Evolutionary conservation across 2,329 filamentous ascomycete genomes (phyloP), one percentile per base, ranked within the genome.

Genomic region (Zymoseptoria brevis): DNA sequence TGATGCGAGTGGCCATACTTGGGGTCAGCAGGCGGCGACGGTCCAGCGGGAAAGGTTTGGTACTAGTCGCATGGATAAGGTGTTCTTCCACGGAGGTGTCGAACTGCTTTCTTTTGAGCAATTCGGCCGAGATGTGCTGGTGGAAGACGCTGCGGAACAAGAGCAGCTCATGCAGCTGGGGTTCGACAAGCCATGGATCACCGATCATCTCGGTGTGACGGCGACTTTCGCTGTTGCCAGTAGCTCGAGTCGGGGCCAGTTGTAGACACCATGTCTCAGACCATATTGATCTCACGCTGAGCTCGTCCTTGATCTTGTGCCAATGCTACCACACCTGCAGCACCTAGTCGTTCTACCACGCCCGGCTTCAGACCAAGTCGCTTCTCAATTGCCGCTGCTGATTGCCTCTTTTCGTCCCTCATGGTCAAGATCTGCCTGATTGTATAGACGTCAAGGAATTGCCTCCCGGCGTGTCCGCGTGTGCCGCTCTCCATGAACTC

Each of bases 51-150:
- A 77, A 48, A 71, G 66, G 58, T 83, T 79, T 68, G 81, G 80
- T 0, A 77, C 75, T 57, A 76, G 73, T 35, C 72, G 82, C 5
- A 81, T 83, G 80, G 82, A 84, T 57, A 84, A 80, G 69, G 73
- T 83, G 8, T 72, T 78, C 26, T 66, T 80, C 75, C 75, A 74
- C 50, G 81, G 81, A 1, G 59, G 50, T 13, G 45, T 75, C 0
- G 35, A 57, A 26, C 62, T 73, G 21, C 57, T 61, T 19, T 66
- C 54, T n/a, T 77, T 83, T 57, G 75, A 78, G 60, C 74, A 74
- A 52, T 79, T 83, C 55, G 81, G 81, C 0, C 65, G 68, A 50
- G 79, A 75, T 59, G 74, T 81, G 0, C 73, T 72, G 64, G 69
- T 80, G 1, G 71, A 74, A 30, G 74, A 77, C 57, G 71, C 73